Evolutionary conservation across 148 eudicot genomes (phyloP), one percentile per base, ranked within the genome.

Genomic region (Vaccinium myrtillus): DNA sequence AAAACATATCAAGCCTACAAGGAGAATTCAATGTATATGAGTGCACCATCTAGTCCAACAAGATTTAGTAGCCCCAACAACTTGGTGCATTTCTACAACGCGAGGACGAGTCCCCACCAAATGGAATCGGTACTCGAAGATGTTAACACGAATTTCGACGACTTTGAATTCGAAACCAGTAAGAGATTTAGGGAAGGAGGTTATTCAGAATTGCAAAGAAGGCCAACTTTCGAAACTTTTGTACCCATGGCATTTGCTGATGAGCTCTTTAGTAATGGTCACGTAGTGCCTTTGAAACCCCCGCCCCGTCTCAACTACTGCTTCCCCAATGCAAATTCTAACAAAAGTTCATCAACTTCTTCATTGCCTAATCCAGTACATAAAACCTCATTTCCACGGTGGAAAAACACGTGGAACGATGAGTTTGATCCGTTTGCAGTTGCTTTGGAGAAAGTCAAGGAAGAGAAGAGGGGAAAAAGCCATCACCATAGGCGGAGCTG

Each of bases 371-470:
- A 88, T 56, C 83, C 88, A 0, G 63, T 51, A 14, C 77, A 84
- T 13, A 93, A 80, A 69, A 73, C 84, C 12, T 91, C 91, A 74
- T 94, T 91, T 82, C 58, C 81, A 23, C 84, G 89, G 85, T 86
- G 36, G 32, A 56, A 84, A 8, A 83, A 79, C 75, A 84, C 88
- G 67, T 88, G 93, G 93, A 90, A 88, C 39, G 93, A 93, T 79
- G 94, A 87, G 16, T 91, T 85, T 74, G 98, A 93, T 82, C 98
- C 97, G 4, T 95, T 95, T 61, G 75, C 54, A 51, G 87, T 77
- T 78, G 98, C 97, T 48, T 82, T 93, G 84, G 87, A 92, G 86
- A 94, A 93, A 78, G 93, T 94, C 10, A 90, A 70, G 83, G 89
- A 90, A 12, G 91, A 88, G 7, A 83, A 80, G 36, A 84, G 58